These are phyloP conservation scores for Phialophora macrospora DNA, from an alignment of 2,329 filamentous ascomycete genomes.

Conservation along the genomic window DNA sequence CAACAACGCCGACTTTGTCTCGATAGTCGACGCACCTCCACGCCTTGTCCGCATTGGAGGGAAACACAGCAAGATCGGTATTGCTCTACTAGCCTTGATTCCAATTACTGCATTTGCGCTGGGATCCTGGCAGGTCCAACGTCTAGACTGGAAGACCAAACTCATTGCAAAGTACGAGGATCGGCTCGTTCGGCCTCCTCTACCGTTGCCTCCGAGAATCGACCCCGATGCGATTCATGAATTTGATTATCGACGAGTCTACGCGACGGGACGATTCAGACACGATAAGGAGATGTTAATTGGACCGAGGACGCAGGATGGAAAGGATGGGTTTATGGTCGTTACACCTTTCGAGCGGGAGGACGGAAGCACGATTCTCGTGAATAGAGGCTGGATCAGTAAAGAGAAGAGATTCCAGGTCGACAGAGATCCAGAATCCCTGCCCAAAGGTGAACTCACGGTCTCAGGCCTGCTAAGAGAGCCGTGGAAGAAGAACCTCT, in stretches of 20 bases:
- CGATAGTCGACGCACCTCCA: conserved; percentile 84
- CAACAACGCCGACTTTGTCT: conserved; percentile 80
- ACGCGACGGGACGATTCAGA: conserved; percentile 71
- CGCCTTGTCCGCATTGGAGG: conserved; percentile 75
- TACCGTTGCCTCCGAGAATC: conserved; percentile 82
- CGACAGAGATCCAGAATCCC: conserved; percentile 61
- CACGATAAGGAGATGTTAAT: conserved; percentile 98
- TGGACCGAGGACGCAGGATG: conserved; percentile 85
- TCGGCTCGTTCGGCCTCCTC: conserved; percentile 79
- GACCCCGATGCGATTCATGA: conserved; percentile 81
- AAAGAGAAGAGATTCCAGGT: conserved; percentile 72
- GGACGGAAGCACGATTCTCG: conserved; percentile 71
- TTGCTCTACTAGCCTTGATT: conserved; percentile 67
- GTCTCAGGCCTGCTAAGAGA: conserved; percentile 84
- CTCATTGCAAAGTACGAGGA: conserved; percentile 91
- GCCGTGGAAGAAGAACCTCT: conserved; percentile 97
- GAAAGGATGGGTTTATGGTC: conserved; percentile 87
- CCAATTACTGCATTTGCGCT: conserved; percentile 88
- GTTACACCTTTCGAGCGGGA: conserved; percentile 84
- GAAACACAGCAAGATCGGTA: conserved; percentile 58
- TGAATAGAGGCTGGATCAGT: conserved; percentile 90
- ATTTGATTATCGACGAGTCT: conserved; percentile 89
- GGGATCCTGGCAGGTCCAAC: conserved; percentile 93
- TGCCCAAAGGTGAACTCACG: conserved; percentile 72
- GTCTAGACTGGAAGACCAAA: conserved; percentile 91